These are phyloP conservation scores for Bipolaris zeicola DNA, from an alignment of 2,329 filamentous ascomycete species.

Conservation along the genomic window DNA sequence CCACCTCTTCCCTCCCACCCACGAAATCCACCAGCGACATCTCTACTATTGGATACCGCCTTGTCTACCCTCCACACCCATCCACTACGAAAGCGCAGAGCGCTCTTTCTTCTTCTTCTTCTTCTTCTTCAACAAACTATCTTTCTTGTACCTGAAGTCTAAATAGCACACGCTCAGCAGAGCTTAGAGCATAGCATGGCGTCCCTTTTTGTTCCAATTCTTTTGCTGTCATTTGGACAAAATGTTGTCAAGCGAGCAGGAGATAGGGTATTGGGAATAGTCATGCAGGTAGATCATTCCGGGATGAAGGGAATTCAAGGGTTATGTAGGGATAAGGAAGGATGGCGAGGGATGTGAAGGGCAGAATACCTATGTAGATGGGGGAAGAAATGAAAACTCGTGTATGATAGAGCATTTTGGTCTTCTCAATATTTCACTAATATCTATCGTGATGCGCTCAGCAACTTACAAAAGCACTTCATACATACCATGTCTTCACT, in stretches of 20 bases:
- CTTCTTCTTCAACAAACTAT: neutral
- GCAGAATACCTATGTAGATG: neutral
- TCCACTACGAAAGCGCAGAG: neutral
- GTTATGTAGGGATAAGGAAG: neutral
- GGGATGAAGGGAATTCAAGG: no score
- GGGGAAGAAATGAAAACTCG: neutral
- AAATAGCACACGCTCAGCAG: no score
- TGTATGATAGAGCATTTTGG: neutral
- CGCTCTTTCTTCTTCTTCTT: neutral
- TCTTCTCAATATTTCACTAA: neutral
- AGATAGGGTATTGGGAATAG: no score
- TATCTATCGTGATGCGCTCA: neutral
- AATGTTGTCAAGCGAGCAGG: no score
- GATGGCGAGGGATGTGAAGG: neutral
- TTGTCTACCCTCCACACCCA: neutral
- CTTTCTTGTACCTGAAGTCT: no score
- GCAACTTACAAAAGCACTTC: neutral
- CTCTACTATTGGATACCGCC: no score
- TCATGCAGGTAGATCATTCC: no score
- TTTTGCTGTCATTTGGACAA: no score
- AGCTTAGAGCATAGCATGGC: no score
- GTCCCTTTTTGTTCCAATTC: no score
- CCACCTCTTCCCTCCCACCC: no score
- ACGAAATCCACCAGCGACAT: no score
- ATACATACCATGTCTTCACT: neutral